Base-by-base conservation (phyloP, 495 filamentous ascomycete genomes). In the Sporormia fimetaria region DNA sequence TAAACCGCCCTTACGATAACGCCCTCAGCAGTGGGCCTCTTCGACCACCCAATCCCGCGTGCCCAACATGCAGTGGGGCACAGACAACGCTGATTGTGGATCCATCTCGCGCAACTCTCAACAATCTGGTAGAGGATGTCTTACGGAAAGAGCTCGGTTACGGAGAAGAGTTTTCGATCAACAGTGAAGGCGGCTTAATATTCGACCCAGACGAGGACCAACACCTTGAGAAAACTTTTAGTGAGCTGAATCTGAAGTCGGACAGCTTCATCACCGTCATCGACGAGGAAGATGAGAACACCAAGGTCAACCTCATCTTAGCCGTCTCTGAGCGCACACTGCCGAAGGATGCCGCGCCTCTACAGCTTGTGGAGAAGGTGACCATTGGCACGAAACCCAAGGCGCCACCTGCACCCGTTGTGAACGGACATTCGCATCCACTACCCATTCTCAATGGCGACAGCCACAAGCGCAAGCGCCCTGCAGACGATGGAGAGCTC, bases 181-280 rank as follows among this genome's bases (percentile, higher is more conserved):
- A 71, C 44, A 86, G 73, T 33, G 77, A 80, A 2, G 59, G 67
- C n/a, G 78, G 76, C 32, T 63, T 81, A 6, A 67, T 96, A 4
- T 99, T 92, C 54, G 90, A 95, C 53, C 74, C 75, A 0, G 90
- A 96, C 40, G 68, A 87, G 46, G 83, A 85, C 5, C 87, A 93
- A 44, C 90, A 95, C 47, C 63, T 96, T 0, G 55, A 62, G 1
- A 90, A 85, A 64, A 81, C 76, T 30, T 70, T 98, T 20, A 67
- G 59, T 14, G 81, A 94, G n/a, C 67, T 93, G 1, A 86, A 83
- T 54, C 66, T 76, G 52, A 73, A 71, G 39, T 62, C 70, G 14
- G 80, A 83, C 44, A 78, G 73, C 44, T 87, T 92, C 54, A 56
- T 98, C 37, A 94, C 86, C 1, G 65, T 96, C 31, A 71, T 80